Evolutionary conservation across 352 stramenopile species (phyloP).

Genomic region (Pythium guiyangense): DNA sequence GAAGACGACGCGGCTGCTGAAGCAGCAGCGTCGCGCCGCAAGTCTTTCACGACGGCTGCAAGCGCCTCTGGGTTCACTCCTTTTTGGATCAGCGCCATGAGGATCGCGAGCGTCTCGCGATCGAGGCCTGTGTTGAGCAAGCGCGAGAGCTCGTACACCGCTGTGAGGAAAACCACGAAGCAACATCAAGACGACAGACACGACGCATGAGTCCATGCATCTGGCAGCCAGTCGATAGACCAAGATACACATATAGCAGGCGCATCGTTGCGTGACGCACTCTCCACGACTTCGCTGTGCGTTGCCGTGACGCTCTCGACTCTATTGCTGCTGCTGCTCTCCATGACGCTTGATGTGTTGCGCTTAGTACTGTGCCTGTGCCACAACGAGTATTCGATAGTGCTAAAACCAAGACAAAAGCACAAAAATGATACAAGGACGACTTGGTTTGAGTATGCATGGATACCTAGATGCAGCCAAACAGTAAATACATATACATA

Average conservation of each 20-base stretch:
- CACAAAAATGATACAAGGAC: no score
- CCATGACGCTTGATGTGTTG: no score
- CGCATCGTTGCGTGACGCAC: constrained; percentile 25
- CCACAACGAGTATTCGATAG: no score
- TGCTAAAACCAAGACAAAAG: no score
- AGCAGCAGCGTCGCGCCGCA: constrained; percentile 60
- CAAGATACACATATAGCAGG: no score
- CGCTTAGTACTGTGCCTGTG: no score
- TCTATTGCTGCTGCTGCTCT: constrained; percentile 6
- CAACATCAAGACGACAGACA: neutral
- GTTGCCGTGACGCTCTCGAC: constrained; percentile 42
- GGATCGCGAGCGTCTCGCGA: constrained; percentile 82
- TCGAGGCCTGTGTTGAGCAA: constrained; percentile 90
- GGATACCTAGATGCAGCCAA: no score
- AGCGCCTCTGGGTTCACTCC: constrained; percentile 89
- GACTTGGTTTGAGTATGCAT: no score
- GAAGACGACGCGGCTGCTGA: neutral
- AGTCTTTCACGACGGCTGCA: constrained; percentile 85
- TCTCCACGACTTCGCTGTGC: constrained; percentile 54
- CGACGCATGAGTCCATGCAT: neutral
- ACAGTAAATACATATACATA: no score
- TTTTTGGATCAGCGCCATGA: constrained; percentile 86
- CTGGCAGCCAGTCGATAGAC: no score
- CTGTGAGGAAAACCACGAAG: constrained; percentile 19
- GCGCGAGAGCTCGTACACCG: constrained; percentile 87